Conservation (phyloP, 2,329 filamentous ascomycete species). For the Penicillium aurantiogriseum region DNA sequence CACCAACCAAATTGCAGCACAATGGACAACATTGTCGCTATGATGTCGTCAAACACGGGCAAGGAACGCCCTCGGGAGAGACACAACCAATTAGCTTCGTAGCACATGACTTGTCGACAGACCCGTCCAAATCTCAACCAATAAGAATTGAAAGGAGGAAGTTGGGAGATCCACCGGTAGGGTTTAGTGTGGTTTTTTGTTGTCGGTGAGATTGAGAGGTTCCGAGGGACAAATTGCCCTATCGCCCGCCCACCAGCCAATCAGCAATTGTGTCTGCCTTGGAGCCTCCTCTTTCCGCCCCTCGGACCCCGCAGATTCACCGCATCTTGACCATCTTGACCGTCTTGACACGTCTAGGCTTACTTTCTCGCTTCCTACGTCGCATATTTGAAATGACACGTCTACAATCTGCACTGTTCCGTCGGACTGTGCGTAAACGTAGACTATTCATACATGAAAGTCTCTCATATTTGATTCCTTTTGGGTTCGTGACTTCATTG, state of each 20-base stretch:
- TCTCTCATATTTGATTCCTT: background rate
- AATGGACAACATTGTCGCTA: slow-evolving; percentile 1
- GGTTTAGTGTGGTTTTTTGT: slow-evolving; percentile 19
- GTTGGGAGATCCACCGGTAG: slow-evolving; percentile 21
- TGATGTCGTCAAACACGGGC: slow-evolving; percentile 2
- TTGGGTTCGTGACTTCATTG: background rate
- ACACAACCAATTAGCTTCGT: slow-evolving; percentile 12
- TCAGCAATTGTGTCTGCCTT: slow-evolving; percentile 17
- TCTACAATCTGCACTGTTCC: background rate
- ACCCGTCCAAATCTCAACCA: slow-evolving; percentile 8
- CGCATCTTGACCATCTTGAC: slow-evolving; percentile 15
- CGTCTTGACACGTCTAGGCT: slow-evolving; percentile 7
- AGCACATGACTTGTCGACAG: background rate
- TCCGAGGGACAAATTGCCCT: slow-evolving; percentile 1
- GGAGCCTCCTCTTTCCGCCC: slow-evolving; percentile 18
- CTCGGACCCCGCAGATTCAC: slow-evolving; percentile 22
- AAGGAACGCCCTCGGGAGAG: background rate
- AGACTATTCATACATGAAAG: too few species aligned
- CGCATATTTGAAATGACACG: background rate
- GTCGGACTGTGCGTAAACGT: background rate
- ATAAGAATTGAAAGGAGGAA: slow-evolving; percentile 2
- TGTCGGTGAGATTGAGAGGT: slow-evolving; percentile 21
- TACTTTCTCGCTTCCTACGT: background rate
- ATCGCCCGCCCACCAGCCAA: slow-evolving; percentile 11
- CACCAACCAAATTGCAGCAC: slow-evolving; percentile 20